These are phyloP conservation scores for Metschnikowia noctiluminum DNA, from an alignment of 805 yeast species.

Conservation along the genomic window DNA sequence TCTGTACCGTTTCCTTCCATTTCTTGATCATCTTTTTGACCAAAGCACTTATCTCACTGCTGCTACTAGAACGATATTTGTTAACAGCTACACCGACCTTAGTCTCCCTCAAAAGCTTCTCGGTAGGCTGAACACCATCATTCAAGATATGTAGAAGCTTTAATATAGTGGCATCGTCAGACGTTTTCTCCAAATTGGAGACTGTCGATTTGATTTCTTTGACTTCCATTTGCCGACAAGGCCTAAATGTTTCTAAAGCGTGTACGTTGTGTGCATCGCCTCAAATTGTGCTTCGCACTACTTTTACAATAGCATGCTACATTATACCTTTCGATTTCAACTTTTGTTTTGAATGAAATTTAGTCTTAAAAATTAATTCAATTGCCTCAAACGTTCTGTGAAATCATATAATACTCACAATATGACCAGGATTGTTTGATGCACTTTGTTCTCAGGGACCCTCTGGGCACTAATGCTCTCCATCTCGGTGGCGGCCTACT, in stretches of 20 bases:
- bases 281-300: background rate
- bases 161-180: constrained; percentile 57
- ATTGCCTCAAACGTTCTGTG: too few species aligned
- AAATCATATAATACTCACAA: too few species aligned
- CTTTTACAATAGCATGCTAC: background rate
- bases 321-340: too few species aligned
- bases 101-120: constrained; percentile 82
- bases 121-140: constrained; percentile 78
- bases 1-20: constrained; percentile 88
- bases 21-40: constrained; percentile 79
- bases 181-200: constrained; percentile 69
- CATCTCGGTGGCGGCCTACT: too few species aligned
- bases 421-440: too few species aligned
- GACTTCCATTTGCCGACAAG: constrained; percentile 50
- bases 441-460: too few species aligned
- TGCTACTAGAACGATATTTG: constrained; percentile 68
- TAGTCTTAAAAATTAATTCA: too few species aligned
- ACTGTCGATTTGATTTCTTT: constrained; percentile 70
- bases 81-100: constrained; percentile 97
- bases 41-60: constrained; percentile 61
- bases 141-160: constrained; percentile 65
- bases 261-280: background rate
- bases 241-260: background rate
- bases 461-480: too few species aligned
- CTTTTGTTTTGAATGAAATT: too few species aligned